These are phyloP conservation scores for Globisporangium megalacanthum DNA, from an alignment of 352 stramenopile species.

Conservation along the genomic window DNA sequence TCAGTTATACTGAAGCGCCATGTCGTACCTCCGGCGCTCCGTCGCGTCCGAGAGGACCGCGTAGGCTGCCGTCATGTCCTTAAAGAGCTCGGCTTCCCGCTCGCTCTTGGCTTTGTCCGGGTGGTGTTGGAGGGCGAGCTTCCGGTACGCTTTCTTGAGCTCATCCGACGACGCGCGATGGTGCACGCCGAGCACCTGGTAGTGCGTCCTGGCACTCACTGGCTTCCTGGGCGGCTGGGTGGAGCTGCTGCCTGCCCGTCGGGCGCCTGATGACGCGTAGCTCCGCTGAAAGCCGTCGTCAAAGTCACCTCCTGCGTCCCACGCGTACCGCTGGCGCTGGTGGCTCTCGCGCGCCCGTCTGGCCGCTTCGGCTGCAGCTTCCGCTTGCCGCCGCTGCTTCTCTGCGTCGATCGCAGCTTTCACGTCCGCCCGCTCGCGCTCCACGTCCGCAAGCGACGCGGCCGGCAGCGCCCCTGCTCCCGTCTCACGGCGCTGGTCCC, in stretches of 20 bases:
- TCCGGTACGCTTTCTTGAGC: conserved; percentile 90
- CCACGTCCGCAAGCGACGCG: conserved; percentile 23
- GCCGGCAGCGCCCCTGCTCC: neutral
- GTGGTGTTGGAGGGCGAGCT: too few species aligned
- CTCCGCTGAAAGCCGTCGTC: conserved; percentile 37
- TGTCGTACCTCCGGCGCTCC: conserved; percentile 63
- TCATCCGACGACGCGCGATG: conserved; percentile 49
- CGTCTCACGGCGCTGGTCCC: conserved; percentile 26
- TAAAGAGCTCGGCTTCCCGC: conserved; percentile 67
- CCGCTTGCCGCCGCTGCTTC: conserved; percentile 29
- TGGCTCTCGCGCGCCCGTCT: conserved; percentile 32
- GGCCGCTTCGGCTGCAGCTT: conserved; percentile 37
- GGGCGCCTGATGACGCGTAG: neutral
- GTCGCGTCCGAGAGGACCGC: conserved; percentile 68
- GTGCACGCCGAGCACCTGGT: conserved; percentile 72
- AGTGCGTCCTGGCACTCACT: too few species aligned
- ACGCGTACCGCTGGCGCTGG: conserved; percentile 30
- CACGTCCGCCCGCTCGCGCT: conserved; percentile 43
- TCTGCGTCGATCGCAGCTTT: conserved; percentile 41
- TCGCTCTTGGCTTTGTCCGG: conserved; percentile 77
- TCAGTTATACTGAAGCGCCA: too few species aligned
- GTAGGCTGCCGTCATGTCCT: conserved; percentile 84
- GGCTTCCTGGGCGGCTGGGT: too few species aligned
- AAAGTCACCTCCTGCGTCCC: conserved; percentile 47
- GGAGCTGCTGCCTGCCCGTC: conserved; percentile 22